Percentiles rank a stretch among this genome's conserved stretches.
phyloP scores from a whole-genome alignment of 768 basidiomycete species.

The Pisolithus orientalis region DNA sequence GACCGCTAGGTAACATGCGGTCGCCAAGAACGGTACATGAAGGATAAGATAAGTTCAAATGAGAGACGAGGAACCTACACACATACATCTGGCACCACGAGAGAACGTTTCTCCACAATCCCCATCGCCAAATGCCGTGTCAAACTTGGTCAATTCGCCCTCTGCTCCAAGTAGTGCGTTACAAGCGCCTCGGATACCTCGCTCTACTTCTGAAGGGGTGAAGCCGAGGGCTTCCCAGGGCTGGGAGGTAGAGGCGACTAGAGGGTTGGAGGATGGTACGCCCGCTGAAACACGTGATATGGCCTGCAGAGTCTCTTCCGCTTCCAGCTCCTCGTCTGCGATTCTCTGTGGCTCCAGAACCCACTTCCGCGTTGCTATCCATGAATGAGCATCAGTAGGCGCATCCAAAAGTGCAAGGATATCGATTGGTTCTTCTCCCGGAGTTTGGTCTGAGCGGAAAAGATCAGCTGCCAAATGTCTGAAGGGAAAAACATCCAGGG shows the following conservation, averaged over 20 bases:
- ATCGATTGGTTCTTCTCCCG: constrained; percentile 2
- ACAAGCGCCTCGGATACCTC: constrained; percentile 28
- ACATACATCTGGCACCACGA: constrained; percentile 36
- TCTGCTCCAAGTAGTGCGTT: constrained; percentile 39
- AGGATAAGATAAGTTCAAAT: not conserved
- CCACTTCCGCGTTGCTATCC: constrained; percentile 35
- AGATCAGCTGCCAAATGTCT: too few species aligned
- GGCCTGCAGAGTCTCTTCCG: not conserved
- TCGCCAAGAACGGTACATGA: too few species aligned
- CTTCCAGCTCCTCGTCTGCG: constrained; percentile 4
- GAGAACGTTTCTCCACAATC: constrained; percentile 58
- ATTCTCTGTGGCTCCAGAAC: not conserved
- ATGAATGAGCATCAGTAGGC: constrained; percentile 37
- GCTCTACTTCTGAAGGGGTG: constrained; percentile 5
- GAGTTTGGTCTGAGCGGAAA: not conserved
- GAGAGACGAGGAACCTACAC: not conserved
- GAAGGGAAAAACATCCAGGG: not conserved
- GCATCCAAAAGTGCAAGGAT: constrained; percentile 35
- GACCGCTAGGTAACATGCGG: constrained; percentile 19
- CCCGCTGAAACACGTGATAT: not conserved
- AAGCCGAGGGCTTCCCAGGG: constrained; percentile 9
- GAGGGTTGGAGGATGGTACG: not conserved
- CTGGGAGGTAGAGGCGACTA: not conserved
- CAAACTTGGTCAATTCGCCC: constrained; percentile 49
- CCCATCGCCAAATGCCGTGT: constrained; percentile 58